Evolutionary conservation across 2,329 filamentous ascomycete species (phyloP).

Genomic region (Penicillium occitanis): DNA sequence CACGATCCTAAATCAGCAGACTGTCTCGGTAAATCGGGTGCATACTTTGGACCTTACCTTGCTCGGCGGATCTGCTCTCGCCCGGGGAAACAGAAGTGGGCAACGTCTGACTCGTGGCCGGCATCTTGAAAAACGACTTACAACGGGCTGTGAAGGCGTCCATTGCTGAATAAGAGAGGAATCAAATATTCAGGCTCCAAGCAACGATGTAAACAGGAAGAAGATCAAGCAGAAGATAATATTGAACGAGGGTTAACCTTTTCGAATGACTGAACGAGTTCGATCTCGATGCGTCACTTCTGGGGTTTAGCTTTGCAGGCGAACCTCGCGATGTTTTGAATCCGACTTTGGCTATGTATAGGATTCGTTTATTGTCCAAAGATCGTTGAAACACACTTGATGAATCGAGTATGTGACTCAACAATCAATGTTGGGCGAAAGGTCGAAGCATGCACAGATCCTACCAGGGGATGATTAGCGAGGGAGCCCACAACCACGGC

Average conservation of each 20-base stretch:
- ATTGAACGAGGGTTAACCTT: not conserved
- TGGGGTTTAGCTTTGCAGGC: not conserved
- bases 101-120: not conserved
- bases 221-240: not conserved
- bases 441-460: not conserved
- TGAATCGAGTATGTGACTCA: not conserved
- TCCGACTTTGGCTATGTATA: not conserved
- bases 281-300: not conserved
- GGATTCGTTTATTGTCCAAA: not conserved
- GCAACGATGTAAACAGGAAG: not conserved
- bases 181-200: not conserved
- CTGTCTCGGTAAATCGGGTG: not conserved
- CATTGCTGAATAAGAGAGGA: not conserved
- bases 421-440: not conserved
- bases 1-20: not conserved
- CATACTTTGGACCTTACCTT: not conserved
- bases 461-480: not conserved
- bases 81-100: not conserved
- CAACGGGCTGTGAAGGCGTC: not conserved
- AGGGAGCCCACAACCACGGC: not conserved
- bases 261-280: not conserved
- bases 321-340: not conserved
- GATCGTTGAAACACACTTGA: not conserved
- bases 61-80: not conserved
- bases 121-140: not conserved